Evolutionary conservation across 768 basidiomycete genomes (phyloP), one percentile per base, ranked within the genome.

Genomic region (Gymnopilus dilepis): DNA sequence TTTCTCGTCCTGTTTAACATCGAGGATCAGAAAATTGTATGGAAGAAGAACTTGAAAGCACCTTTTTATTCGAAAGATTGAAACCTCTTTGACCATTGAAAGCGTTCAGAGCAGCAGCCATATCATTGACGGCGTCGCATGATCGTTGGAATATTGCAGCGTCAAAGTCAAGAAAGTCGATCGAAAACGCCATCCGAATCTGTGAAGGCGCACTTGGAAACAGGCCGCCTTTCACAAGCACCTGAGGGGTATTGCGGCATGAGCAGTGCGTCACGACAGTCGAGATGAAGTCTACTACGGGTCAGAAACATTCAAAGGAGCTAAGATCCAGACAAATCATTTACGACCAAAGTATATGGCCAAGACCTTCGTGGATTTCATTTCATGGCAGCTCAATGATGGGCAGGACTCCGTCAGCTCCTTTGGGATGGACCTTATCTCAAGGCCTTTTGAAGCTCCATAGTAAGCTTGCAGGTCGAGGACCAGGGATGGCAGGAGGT

Each of bases 81-180:
- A 66, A 77, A 0, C 74, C 74, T n/a, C n/a, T n/a, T n/a, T n/a
- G n/a, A n/a, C n/a, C n/a, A n/a, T n/a, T n/a, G n/a, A n/a, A n/a
- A n/a, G 63, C 67, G 19, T 69, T 70, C 3, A 78, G 63, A 0
- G 74, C 71, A 17, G 43, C 38, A 0, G 75, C 64, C 26, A 74
- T 38, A 0, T 66, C 74, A 40, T 71, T 69, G 42, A 78, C 65
- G 3, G 77, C 76, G 54, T 80, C 71, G n/a, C 76, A 78, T 0
- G 78, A 77, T 0, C 67, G 61, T 57, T 79, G 71, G 41, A 79
- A 80, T 1, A 78, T 59, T 1, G 72, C 67, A 0, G 42, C 58
- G 53, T 76, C 77, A 51, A 78, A 77, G 1, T 73, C 61, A 0
- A 78, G 58, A 0, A 78, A 63, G 6, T 75, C 68, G 2, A 77